A percentile compares a stretch with the other conserved stretches of the same genome.
phyloP scores from a whole-genome alignment of 1,139 yeast species.

The Saccharomyces hybrid region DNA sequence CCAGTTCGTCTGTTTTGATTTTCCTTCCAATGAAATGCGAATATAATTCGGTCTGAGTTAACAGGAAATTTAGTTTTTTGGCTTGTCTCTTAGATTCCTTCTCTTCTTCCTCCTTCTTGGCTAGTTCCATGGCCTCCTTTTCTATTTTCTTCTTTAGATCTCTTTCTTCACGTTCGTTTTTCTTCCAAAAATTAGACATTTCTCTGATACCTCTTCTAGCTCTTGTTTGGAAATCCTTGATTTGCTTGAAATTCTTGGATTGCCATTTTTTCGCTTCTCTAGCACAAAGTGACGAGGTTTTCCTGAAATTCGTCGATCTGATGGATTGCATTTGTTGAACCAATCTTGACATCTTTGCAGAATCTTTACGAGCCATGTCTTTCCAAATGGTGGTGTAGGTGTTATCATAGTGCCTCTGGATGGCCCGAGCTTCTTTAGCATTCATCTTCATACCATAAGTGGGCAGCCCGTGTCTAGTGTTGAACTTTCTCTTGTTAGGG shows the following conservation, averaged over 20 bases:
- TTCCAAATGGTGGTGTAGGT: constrained; percentile 89
- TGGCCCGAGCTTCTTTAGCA: constrained; percentile 62
- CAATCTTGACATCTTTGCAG: constrained; percentile 75
- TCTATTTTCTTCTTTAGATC: constrained; percentile 84
- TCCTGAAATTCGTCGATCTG: constrained; percentile 67
- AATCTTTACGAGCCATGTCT: constrained; percentile 88
- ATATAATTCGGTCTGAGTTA: constrained; percentile 94
- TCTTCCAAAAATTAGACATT: constrained; percentile 96
- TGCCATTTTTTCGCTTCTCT: constrained; percentile 98
- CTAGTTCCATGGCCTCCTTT: constrained; percentile 79
- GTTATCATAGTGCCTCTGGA: constrained; percentile 75
- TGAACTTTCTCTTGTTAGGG: constrained; percentile 5
- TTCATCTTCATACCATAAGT: constrained; percentile 33
- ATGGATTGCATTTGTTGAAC: constrained; percentile 74
- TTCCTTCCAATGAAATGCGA: constrained; percentile 94
- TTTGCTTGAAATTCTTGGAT: constrained; percentile 76
- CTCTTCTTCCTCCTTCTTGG: constrained; percentile 90
- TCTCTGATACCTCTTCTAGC: constrained; percentile 97
- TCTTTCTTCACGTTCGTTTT: constrained; percentile 91
- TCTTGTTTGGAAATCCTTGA: constrained; percentile 83
- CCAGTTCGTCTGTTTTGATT: constrained; percentile 79
- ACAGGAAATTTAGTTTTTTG: constrained; percentile 85
- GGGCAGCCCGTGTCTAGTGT: constrained; percentile 19
- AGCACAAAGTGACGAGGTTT: constrained; percentile 83
- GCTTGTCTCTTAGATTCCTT: constrained; percentile 92